Conservation (phyloP, 179 eudicot species). For the Kewa caespitosa region DNA sequence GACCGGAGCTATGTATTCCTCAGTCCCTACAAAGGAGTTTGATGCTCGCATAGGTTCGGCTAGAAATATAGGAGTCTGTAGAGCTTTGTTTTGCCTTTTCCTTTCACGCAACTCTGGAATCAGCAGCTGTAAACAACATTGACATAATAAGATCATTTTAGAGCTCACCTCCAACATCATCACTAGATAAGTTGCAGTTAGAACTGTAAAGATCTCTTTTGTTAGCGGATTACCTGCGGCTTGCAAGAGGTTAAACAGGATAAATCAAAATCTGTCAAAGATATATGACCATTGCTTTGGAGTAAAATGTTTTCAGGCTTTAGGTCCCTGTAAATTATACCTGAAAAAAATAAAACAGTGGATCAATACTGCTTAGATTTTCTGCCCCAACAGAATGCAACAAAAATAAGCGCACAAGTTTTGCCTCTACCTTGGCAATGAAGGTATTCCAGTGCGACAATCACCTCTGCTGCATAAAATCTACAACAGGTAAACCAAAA, state of each 20-base stretch:
- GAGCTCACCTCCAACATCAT: not conserved
- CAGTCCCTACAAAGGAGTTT: slow-evolving; percentile 98
- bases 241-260: slow-evolving; percentile 97
- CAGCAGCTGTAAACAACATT: slow-evolving; percentile 57
- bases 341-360: slow-evolving; percentile 36
- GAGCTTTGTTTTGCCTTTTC: slow-evolving; percentile 64
- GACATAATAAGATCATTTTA: slow-evolving; percentile 7
- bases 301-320: slow-evolving; percentile 94
- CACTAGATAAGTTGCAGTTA: not conserved
- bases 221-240: slow-evolving; percentile 62
- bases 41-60: slow-evolving; percentile 98
- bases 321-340: slow-evolving; percentile 90
- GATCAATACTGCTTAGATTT: slow-evolving; percentile 4
- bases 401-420: not conserved
- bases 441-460: slow-evolving; percentile 91
- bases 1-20: slow-evolving; percentile 98
- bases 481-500: slow-evolving; percentile 39
- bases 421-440: slow-evolving; percentile 88
- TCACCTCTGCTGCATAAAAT: slow-evolving; percentile 91
- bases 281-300: slow-evolving; percentile 74
- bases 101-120: slow-evolving; percentile 58
- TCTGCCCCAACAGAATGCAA: not conserved
- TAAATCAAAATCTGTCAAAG: slow-evolving; percentile 94
- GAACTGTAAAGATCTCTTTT: not conserved
- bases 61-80: slow-evolving; percentile 73